Evolutionary conservation across 2,329 filamentous ascomycete species (phyloP), one percentile per base, ranked within the genome.

Genomic region (Didymella pinodella): DNA sequence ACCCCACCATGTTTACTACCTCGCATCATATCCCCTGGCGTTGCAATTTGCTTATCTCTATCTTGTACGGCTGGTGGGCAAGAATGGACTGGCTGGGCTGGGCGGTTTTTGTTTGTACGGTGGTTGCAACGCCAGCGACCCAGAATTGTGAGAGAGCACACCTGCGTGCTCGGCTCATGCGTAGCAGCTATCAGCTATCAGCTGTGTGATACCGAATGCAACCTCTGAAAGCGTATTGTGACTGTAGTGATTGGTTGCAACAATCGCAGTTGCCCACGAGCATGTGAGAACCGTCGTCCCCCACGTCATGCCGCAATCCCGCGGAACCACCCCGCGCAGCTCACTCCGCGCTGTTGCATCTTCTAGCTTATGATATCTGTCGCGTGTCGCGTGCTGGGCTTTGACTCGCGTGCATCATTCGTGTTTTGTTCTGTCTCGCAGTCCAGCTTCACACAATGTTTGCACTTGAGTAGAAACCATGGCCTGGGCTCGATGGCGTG

Each of bases 21-120:
- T 72, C 74, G 74, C 75, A 77, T 77, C 75, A 77, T 77, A 77
- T 76, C 73, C 74, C 74, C 74, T 64, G 75, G 75, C 73, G 75
- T 76, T 75, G 65, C 58, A 72, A 65, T 72, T 71, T 71, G 66
- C 63, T 50, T 62, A 59, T 59, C 50, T 67, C 59, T 67, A 58
- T 60, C 62, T 64, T 65, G 49, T 57, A 64, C 52, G 66, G 65
- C 65, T 59, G 62, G 57, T 64, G 61, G 60, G 59, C 49, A 61
- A 65, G 66, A 67, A 58, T 60, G 63, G 67, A 62, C 54, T 58
- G 65, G 62, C 63, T 62, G 62, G 62, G 62, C 61, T 57, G 66
- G 65, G 56, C 50, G 50, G 56, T 54, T 58, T 58, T 51, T 26
- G 45, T 53, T 32, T 59, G 50, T 32, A 43, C 38, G 63, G 61